These are phyloP conservation scores for Lachnellula hyalina DNA, from an alignment of 2,329 filamentous ascomycete species.

Conservation along the genomic window DNA sequence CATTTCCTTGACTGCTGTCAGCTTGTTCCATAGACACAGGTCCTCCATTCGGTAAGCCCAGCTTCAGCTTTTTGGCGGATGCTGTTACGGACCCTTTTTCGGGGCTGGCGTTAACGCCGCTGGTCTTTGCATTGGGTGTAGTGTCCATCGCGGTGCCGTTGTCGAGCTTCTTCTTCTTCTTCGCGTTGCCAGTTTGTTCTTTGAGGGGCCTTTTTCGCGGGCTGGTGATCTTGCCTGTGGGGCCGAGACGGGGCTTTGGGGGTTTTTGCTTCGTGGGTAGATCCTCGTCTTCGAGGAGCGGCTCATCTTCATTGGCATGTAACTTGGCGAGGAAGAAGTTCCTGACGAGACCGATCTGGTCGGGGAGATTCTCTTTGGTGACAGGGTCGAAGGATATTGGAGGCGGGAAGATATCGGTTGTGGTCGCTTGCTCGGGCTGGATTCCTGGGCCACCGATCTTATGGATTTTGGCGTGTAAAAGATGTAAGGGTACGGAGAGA, in stretches of 20 bases:
- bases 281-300: slow-evolving; percentile 90
- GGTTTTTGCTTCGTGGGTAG: slow-evolving; percentile 80
- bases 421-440: slow-evolving; percentile 15
- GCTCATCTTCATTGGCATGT: slow-evolving; percentile 74
- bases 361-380: slow-evolving; percentile 69
- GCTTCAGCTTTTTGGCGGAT: slow-evolving; percentile 49
- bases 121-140: slow-evolving; percentile 25
- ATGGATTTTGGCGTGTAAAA: slow-evolving; percentile 86
- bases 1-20: slow-evolving; percentile 49
- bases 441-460: slow-evolving; percentile 44
- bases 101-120: slow-evolving; percentile 32
- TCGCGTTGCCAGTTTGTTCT: slow-evolving; percentile 76
- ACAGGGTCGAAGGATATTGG: slow-evolving; percentile 70
- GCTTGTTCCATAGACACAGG: slow-evolving; percentile 49
- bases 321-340: slow-evolving; percentile 90
- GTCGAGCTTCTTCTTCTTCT: slow-evolving; percentile 81
- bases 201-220: slow-evolving; percentile 77
- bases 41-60: slow-evolving; percentile 24
- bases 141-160: slow-evolving; percentile 36
- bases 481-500: slow-evolving; percentile 86
- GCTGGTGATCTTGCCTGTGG: slow-evolving; percentile 79
- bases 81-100: slow-evolving; percentile 36
- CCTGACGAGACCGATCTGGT: slow-evolving; percentile 81
- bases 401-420: slow-evolving; percentile 51
- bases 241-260: slow-evolving; percentile 56